Evolutionary conservation across 2,329 filamentous ascomycete genomes (phyloP).

Genomic region (Chalaropsis thielavioides): DNA sequence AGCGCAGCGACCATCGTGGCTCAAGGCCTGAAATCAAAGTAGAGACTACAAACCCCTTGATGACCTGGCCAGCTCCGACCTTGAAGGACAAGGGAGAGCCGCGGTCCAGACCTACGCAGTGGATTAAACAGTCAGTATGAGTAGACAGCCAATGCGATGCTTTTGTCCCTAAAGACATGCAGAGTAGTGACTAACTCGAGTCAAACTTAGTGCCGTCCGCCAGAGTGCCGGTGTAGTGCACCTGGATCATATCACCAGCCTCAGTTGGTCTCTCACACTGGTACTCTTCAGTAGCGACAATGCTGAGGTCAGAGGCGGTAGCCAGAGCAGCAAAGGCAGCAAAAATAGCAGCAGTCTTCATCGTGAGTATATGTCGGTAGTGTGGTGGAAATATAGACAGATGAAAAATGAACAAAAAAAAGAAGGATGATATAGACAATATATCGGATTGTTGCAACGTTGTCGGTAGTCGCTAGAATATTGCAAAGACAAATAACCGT

Average conservation of each 20-base stretch:
- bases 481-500: neutral
- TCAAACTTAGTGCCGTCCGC: conserved; percentile 71
- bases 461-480: neutral
- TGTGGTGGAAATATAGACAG: neutral
- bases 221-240: conserved; percentile 82
- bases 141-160: neutral
- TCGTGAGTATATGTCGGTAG: conserved; percentile 22
- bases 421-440: neutral
- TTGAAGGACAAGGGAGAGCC: conserved; percentile 62
- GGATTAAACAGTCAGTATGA: conserved; percentile 5
- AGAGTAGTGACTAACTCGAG: conserved; percentile 37
- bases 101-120: conserved; percentile 50
- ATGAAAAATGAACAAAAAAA: neutral
- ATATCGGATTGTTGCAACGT: neutral
- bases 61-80: conserved; percentile 69
- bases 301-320: conserved; percentile 50
- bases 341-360: conserved; percentile 37
- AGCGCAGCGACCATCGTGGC: neutral
- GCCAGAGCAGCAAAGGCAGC: conserved; percentile 38
- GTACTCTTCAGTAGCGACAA: conserved; percentile 59
- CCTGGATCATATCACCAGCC: conserved; percentile 63
- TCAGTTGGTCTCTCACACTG: conserved; percentile 66
- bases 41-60: conserved; percentile 54
- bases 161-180: neutral
- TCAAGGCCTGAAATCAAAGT: neutral